Percentiles rank a stretch among this genome's conserved stretches.
Conservation (phyloP, 2,329 filamentous ascomycete genomes). For the Hypoxylon sp. region DNA sequence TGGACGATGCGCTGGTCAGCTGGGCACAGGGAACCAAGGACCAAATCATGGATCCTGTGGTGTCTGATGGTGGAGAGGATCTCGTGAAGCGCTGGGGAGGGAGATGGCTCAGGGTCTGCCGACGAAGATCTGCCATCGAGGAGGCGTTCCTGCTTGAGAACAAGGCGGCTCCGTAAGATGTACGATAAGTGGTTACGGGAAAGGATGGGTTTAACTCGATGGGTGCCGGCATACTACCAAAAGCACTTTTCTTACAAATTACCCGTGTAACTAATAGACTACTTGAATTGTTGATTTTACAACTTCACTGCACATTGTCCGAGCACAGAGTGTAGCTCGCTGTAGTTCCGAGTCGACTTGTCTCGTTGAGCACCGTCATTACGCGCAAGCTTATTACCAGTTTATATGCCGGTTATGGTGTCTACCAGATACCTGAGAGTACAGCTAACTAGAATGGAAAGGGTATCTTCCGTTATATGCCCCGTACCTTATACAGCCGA, state of each 20-base stretch:
- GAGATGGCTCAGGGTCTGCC: conserved; percentile 86
- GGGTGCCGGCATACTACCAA: background rate
- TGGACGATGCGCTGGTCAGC: conserved; percentile 78
- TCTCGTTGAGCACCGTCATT: background rate
- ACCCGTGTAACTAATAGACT: conserved; percentile 22
- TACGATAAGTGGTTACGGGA: conserved; percentile 14
- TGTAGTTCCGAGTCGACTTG: background rate
- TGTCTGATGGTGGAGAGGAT: conserved; percentile 63
- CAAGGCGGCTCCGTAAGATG: conserved; percentile 20
- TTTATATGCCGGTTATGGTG: too few species aligned
- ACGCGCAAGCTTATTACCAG: background rate
- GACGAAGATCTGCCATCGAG: conserved; percentile 83
- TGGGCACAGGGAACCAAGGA: conserved; percentile 80
- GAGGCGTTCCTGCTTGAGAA: conserved; percentile 61
- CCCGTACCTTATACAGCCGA: background rate
- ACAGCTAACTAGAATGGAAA: background rate
- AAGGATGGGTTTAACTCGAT: conserved; percentile 3
- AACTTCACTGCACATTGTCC: background rate
- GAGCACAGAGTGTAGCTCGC: background rate
- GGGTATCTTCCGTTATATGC: background rate
- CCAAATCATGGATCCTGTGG: conserved; percentile 70
- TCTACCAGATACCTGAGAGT: too few species aligned
- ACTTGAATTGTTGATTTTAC: conserved; percentile 12
- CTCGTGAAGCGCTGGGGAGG: conserved; percentile 81
- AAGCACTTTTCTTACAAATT: background rate